phyloP scores from a whole-genome alignment of 352 stramenopile species.

The Phytopythium cucurbitacearum region DNA sequence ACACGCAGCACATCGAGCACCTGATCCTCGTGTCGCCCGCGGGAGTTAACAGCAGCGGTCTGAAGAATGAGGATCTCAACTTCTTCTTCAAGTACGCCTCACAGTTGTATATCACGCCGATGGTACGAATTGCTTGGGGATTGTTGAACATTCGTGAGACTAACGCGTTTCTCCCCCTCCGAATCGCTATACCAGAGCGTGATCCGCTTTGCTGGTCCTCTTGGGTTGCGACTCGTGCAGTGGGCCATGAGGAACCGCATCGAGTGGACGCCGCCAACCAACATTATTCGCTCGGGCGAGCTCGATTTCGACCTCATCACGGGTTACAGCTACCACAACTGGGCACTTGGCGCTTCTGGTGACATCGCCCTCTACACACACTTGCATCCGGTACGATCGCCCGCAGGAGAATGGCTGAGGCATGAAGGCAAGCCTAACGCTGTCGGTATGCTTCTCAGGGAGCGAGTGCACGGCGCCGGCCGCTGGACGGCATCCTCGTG shows the following conservation, averaged over 20 bases:
- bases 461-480: constrained; percentile 38
- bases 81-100: constrained; percentile 36
- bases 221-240: constrained; percentile 48
- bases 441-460: constrained; percentile 19
- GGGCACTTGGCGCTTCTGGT: constrained; percentile 61
- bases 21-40: constrained; percentile 73
- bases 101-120: constrained; percentile 58
- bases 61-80: constrained; percentile 32
- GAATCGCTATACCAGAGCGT: constrained; percentile 26
- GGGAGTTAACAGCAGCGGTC: constrained; percentile 40
- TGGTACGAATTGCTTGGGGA: constrained; percentile 24
- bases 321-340: constrained; percentile 82
- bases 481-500: constrained; percentile 52
- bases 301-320: constrained; percentile 68
- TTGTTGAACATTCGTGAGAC: background rate
- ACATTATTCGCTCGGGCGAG: constrained; percentile 71
- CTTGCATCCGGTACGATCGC: constrained; percentile 43
- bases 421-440: constrained; percentile 6
- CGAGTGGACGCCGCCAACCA: constrained; percentile 55
- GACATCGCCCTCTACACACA: constrained; percentile 78
- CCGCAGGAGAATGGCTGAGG: too few relatives aligned
- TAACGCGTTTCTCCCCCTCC: background rate
- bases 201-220: constrained; percentile 58
- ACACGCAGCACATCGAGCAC: constrained; percentile 65
- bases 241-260: constrained; percentile 57